A percentile compares a stretch with the other conserved stretches of the same genome.
Conservation (phyloP, 441 rosid species). For the Euphorbia schlechtendalii region DNA sequence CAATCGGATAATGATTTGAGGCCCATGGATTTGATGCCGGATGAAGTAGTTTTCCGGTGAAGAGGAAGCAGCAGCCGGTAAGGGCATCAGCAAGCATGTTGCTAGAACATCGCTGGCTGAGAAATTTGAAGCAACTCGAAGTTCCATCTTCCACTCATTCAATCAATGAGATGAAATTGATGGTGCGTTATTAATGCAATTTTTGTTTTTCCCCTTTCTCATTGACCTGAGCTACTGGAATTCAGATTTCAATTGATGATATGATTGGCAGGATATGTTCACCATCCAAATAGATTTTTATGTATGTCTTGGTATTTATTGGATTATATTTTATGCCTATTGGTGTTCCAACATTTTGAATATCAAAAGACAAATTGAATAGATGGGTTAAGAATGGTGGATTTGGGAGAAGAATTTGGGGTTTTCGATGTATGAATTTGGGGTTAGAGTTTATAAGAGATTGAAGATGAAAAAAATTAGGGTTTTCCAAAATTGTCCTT, state of each 20-base stretch:
- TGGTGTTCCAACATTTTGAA: too few relatives aligned
- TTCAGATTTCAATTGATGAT: slow-evolving; percentile 6
- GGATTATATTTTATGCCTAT: too few relatives aligned
- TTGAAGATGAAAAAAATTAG: too few relatives aligned
- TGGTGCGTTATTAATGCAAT: slow-evolving; percentile 28
- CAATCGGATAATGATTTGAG: slow-evolving; percentile 21
- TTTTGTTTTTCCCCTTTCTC: not conserved
- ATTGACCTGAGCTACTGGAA: not conserved
- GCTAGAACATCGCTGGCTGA: slow-evolving; percentile 71
- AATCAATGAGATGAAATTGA: slow-evolving; percentile 37
- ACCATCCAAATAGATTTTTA: slow-evolving; percentile 39
- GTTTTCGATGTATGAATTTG: too few relatives aligned
- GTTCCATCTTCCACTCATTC: slow-evolving; percentile 31
- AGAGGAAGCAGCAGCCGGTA: slow-evolving; percentile 35
- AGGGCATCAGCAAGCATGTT: slow-evolving; percentile 59
- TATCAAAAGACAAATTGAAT: too few relatives aligned
- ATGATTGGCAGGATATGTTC: slow-evolving; percentile 42
- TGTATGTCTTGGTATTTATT: too few relatives aligned
- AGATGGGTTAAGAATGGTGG: too few relatives aligned
- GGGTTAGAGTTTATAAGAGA: too few relatives aligned
- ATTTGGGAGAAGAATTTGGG: too few relatives aligned
- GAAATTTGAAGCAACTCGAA: slow-evolving; percentile 37
- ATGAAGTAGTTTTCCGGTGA: slow-evolving; percentile 16
- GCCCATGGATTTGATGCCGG: slow-evolving; percentile 38
- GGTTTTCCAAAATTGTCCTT: too few relatives aligned